A percentile compares a stretch with the other conserved stretches of the same genome.
Evolutionary conservation across 1,139 yeast genomes (phyloP).

Genomic region (Suhomyces choctaworum): DNA sequence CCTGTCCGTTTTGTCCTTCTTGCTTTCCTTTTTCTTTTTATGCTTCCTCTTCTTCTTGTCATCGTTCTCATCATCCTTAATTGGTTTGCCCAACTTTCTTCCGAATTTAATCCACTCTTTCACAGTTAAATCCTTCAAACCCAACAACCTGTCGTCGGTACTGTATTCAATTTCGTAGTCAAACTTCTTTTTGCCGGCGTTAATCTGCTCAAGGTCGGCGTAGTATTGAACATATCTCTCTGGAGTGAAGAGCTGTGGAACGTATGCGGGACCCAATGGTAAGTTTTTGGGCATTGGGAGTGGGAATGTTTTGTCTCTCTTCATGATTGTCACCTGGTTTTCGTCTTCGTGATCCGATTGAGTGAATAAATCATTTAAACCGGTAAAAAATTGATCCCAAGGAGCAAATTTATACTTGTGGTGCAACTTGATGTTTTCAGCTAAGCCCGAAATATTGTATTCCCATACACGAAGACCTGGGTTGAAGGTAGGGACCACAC

Average conservation of each 20-base stretch:
- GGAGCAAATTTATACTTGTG: slow-evolving; percentile 29
- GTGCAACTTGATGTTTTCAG: slow-evolving; percentile 14
- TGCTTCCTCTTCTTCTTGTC: slow-evolving; percentile 16
- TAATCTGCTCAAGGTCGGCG: slow-evolving; percentile 57
- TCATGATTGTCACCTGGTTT: slow-evolving; percentile 10
- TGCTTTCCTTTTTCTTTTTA: slow-evolving; percentile 10
- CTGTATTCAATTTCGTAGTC: slow-evolving; percentile 65
- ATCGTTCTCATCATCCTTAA: slow-evolving; percentile 20
- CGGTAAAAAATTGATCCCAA: slow-evolving; percentile 58
- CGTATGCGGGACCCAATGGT: slow-evolving; percentile 74
- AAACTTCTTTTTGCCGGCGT: slow-evolving; percentile 50
- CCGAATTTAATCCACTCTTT: slow-evolving; percentile 61
- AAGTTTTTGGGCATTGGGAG: slow-evolving; percentile 54
- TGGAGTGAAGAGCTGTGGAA: slow-evolving; percentile 71
- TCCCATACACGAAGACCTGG: slow-evolving; percentile 87
- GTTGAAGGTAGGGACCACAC: slow-evolving; percentile 83
- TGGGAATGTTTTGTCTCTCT: slow-evolving; percentile 66
- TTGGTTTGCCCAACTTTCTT: slow-evolving; percentile 48
- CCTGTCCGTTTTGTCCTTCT: slow-evolving; percentile 10
- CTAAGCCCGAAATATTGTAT: slow-evolving; percentile 59
- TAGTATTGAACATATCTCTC: slow-evolving; percentile 70
- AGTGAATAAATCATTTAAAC: slow-evolving; percentile 37
- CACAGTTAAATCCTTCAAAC: slow-evolving; percentile 58
- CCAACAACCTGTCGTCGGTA: slow-evolving; percentile 59
- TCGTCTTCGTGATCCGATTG: slow-evolving; percentile 18